Base-by-base conservation (phyloP, 768 basidiomycete species). In the Amanita thiersii region DNA sequence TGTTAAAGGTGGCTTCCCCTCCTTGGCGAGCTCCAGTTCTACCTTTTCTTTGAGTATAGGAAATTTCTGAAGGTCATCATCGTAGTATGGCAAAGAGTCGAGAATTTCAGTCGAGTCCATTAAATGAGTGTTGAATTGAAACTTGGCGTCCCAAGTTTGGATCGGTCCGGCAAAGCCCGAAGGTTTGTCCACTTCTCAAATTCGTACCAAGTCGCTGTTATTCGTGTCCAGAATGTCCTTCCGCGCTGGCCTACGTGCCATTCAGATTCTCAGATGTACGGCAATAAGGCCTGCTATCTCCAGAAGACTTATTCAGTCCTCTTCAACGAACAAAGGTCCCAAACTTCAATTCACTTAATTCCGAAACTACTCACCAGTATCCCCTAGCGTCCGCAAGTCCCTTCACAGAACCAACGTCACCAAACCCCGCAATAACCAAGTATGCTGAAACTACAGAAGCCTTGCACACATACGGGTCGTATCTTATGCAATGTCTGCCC, bases 21-120 rank as follows among this genome's bases (percentile, higher is more conserved):
- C 80, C n/a, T 74, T 72, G 19, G 79, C 79, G 29, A 91, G 61
- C 56, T 90, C 88, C 49, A 68, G 68, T 43, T 86, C 83, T 11
- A 90, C 88, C 56, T 80, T 82, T 55, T 79, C 74, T 56, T 73
- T 79, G 28, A 91, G 66, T 28, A 70, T 53, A 1, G 88, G 86
- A 46, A 73, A 76, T 42, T 74, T 74, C 46, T 90, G 85, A 39
- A 93, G 71, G 57, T 96, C 90, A 57, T 91, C 87, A 66, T 97
- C 92, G 55, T 88, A 91, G 64, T 96, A 97, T 12, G 92, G 92
- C 48, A 96, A 70, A 18, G 90, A 86, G 61, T 96, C 91, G 51
- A 90, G 77, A 26, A 83, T 67, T 44, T 68, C 66, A 10, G 49
- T 15, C 12, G 42, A 20, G 33, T 43, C 34, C 42, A 43, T 43